Percentiles rank a stretch among this genome's conserved stretches.
Conservation (phyloP, 306 rosid species). For the Trichosanthes truncata region DNA sequence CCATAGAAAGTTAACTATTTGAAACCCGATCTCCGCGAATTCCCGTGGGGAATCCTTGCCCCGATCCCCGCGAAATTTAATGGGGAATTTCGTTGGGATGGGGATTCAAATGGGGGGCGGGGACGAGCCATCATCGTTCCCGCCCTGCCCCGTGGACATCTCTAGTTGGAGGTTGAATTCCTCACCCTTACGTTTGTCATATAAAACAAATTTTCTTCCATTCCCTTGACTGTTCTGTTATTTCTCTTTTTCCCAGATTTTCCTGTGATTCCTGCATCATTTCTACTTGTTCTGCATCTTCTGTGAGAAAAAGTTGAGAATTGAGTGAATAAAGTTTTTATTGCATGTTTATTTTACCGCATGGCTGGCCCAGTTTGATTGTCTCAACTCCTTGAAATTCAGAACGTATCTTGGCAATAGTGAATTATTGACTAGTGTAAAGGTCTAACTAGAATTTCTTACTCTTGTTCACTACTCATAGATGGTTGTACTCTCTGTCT, state of each 20-base stretch:
- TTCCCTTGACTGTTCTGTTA: background rate
- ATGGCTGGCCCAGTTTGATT: background rate
- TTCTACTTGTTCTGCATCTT: background rate
- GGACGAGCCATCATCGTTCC: no score
- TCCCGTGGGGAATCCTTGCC: no score
- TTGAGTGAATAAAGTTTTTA: background rate
- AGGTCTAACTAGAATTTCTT: background rate
- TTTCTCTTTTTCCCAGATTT: background rate
- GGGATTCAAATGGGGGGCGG: no score
- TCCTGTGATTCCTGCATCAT: background rate
- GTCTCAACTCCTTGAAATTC: background rate
- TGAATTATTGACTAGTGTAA: background rate
- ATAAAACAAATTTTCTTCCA: background rate
- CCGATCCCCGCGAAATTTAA: no score
- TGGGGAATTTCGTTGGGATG: no score
- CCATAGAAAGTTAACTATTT: no score
- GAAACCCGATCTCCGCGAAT: no score
- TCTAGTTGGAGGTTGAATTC: background rate
- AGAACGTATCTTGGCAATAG: background rate
- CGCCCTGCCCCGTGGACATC: no score
- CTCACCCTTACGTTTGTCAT: background rate
- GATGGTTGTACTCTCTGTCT: background rate
- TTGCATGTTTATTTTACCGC: background rate
- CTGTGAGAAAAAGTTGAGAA: background rate
- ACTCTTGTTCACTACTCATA: background rate